Conservation (phyloP, 1,139 yeast species). For the Candida neerlandica region DNA sequence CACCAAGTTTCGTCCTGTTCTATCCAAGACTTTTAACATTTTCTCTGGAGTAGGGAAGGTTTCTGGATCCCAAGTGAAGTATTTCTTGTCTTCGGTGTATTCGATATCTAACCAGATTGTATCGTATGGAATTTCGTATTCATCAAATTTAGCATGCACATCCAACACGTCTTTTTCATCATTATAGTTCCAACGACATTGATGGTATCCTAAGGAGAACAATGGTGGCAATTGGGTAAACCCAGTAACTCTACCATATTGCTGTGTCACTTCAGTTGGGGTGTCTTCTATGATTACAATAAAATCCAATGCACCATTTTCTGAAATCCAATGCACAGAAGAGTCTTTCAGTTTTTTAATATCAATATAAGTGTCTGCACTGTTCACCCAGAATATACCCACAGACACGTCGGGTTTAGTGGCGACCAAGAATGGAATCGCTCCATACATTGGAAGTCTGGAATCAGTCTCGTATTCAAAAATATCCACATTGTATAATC, state of each 20-base stretch:
- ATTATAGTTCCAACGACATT: constrained; percentile 96
- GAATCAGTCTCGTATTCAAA: constrained; percentile 88
- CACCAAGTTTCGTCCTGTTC: constrained; percentile 78
- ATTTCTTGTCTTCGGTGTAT: constrained; percentile 81
- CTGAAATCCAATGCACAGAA: constrained; percentile 90
- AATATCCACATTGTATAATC: constrained; percentile 89
- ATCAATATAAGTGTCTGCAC: constrained; percentile 92
- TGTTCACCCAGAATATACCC: constrained; percentile 89
- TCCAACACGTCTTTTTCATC: constrained; percentile 80
- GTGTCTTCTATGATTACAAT: constrained; percentile 65
- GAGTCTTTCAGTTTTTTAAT: constrained; percentile 47
- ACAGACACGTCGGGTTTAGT: constrained; percentile 58
- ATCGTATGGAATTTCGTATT: constrained; percentile 79
- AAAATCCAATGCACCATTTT: constrained; percentile 80
- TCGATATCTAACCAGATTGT: constrained; percentile 96
- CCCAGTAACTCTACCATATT: constrained; percentile 79
- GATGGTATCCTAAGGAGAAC: constrained; percentile 88
- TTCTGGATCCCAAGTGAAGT: constrained; percentile 85
- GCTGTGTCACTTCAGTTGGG: constrained; percentile 60
- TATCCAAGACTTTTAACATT: constrained; percentile 65
- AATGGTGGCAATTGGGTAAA: constrained; percentile 72
- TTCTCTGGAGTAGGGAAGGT: constrained; percentile 73
- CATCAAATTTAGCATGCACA: constrained; percentile 71
- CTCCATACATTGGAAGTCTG: constrained; percentile 89
- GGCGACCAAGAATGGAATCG: constrained; percentile 86